Base-by-base conservation (phyloP, 1,139 yeast genomes). In the Taiozyma onychis region DNA sequence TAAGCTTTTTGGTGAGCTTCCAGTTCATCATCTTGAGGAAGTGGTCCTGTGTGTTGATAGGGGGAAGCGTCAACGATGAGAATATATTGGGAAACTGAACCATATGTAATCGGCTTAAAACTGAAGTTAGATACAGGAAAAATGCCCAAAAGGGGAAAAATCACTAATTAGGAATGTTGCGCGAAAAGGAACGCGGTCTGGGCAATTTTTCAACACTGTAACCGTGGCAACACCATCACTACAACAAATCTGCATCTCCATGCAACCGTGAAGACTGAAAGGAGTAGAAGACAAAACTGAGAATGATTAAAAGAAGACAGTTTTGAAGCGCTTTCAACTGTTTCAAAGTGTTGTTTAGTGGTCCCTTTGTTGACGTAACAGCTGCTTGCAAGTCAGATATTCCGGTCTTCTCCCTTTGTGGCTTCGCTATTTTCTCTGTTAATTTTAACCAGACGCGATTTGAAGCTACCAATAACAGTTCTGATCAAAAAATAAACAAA, bases 1-100 rank as follows among this genome's bases (percentile, higher is more conserved):
- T 56, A 22, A 58, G 56, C 53, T 61, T 69, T 60, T 68, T 67
- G 13, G 73, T 66, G 41, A 70, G 61, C 50, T 68, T 70, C 73
- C 72, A 69, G 44, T 61, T 54, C 61, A 61, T 60, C 62, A 57
- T 61, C 43, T 44, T 55, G 22, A 24, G 22, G 18, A 5, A 24
- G 18, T 24, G 18, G 18, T 32, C 35, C 9, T 32, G 18, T 32
- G 35, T 32, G 35, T 6, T 13, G 10, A 27, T 27, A 27, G 13
- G 30, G 10, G 30, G 4, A 10, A 27, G 13, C 13, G 10, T 27
- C 10, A 27, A 27, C 4, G 30, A 27, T 27, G 10, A 9, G 13
- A 27, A 27, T 27, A 8, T 27, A 9, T 10, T 4, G 8, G 30
- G 13, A 10, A 27, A 27, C 30, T 27, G 30, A 27, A 27, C 30